These are phyloP conservation scores for Vanilla planifolia DNA, from an alignment of 106 monocot genomes.

Conservation along the genomic window DNA sequence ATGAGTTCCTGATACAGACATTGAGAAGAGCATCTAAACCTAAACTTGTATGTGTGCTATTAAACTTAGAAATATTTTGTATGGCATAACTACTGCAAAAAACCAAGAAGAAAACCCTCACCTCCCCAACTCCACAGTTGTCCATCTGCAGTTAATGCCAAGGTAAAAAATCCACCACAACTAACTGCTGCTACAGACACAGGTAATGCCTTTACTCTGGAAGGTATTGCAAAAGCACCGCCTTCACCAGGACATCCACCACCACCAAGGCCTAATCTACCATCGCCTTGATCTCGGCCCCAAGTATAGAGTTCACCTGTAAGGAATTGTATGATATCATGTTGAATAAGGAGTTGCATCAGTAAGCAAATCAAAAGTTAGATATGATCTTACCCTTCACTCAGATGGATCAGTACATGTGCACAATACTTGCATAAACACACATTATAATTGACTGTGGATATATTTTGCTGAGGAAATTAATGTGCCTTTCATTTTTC, in stretches of 20 bases:
- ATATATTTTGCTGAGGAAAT: too few relatives aligned
- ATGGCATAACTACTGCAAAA: too few relatives aligned
- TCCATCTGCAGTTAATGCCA: conserved; percentile 76
- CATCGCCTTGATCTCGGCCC: conserved; percentile 98
- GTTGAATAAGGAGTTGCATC: not conserved
- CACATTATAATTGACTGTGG: too few relatives aligned
- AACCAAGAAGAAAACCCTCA: conserved; percentile 24
- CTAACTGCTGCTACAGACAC: conserved; percentile 62
- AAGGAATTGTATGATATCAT: conserved; percentile 3
- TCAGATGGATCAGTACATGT: too few relatives aligned
- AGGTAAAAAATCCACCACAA: conserved; percentile 98
- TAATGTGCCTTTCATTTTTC: too few relatives aligned
- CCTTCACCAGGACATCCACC: conserved; percentile 93
- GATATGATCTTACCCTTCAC: too few relatives aligned
- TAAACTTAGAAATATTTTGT: too few relatives aligned
- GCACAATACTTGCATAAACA: too few relatives aligned
- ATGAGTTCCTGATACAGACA: too few relatives aligned
- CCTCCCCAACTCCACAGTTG: conserved; percentile 98
- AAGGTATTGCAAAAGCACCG: conserved; percentile 76
- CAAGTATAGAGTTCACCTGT: conserved; percentile 91
- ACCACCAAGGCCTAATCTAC: conserved; percentile 84
- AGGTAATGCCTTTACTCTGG: conserved; percentile 72
- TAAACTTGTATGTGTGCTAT: too few relatives aligned
- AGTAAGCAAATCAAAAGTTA: too few relatives aligned
- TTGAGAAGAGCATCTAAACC: too few relatives aligned